Conservation (phyloP, 2,329 filamentous ascomycete genomes). For the Penicillium paneum region DNA sequence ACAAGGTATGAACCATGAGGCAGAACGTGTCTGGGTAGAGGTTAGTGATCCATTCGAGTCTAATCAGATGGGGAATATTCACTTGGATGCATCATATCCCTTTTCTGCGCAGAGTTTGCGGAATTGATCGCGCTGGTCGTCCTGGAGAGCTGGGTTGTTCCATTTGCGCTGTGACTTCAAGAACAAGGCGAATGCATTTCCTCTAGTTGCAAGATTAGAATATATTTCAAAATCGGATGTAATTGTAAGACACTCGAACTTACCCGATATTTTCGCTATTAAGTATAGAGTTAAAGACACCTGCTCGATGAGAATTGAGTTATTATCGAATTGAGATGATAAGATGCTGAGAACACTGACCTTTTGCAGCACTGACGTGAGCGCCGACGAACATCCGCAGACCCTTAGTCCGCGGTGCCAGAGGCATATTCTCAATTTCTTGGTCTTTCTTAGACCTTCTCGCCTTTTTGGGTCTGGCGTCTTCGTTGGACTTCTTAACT, state of each 20-base stretch:
- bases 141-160: constrained; percentile 73
- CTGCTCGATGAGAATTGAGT: constrained; percentile 43
- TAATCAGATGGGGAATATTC: background rate
- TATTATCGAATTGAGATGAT: constrained; percentile 6
- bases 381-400: constrained; percentile 85
- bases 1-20: constrained; percentile 96
- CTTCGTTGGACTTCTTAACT: constrained; percentile 14
- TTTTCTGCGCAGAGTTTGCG: constrained; percentile 64
- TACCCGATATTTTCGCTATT: constrained; percentile 74
- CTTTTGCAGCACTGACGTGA: constrained; percentile 86
- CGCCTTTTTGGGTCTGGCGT: constrained; percentile 44
- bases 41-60: constrained; percentile 6
- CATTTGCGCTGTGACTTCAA: constrained; percentile 96
- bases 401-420: constrained; percentile 66
- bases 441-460: constrained; percentile 57
- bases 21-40: constrained; percentile 61
- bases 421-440: constrained; percentile 56
- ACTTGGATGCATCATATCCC: constrained; percentile 65
- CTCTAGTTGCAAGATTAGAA: constrained; percentile 47
- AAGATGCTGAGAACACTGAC: constrained; percentile 44
- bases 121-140: constrained; percentile 68
- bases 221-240: background rate
- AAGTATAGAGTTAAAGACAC: constrained; percentile 80
- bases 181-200: constrained; percentile 91
- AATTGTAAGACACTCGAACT: constrained; percentile 7